Evolutionary conservation across 116 monocot species (phyloP).

Genomic region (Trichopus zeylanicus): DNA sequence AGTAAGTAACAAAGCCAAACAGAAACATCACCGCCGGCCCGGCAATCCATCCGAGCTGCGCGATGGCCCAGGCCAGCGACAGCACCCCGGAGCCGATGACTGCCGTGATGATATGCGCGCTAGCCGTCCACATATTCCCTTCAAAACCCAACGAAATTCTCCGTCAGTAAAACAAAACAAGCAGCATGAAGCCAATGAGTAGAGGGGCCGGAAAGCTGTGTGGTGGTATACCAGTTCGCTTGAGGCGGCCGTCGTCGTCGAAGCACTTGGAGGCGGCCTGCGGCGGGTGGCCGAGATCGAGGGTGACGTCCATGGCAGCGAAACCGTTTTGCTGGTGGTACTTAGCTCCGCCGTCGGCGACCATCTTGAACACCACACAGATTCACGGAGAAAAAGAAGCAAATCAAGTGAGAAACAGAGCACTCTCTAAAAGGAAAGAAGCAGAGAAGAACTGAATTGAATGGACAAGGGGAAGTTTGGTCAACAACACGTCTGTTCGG

Average conservation of each 20-base stretch:
- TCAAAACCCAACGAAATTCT: background rate
- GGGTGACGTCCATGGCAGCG: conserved; percentile 25
- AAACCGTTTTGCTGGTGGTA: conserved; percentile 10
- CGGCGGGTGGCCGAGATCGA: conserved; percentile 19
- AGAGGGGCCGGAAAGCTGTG: too few species aligned
- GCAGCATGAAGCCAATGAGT: background rate
- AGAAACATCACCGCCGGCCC: conserved; percentile 60
- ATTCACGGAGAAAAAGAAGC: too few species aligned
- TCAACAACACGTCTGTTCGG: too few species aligned
- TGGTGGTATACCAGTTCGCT: conserved; percentile 41
- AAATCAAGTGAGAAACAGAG: too few species aligned
- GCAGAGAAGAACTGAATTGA: too few species aligned
- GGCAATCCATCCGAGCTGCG: conserved; percentile 81
- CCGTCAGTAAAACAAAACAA: background rate
- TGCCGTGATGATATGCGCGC: conserved; percentile 83
- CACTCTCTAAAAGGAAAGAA: too few species aligned
- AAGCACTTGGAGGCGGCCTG: conserved; percentile 18
- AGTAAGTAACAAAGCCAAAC: conserved; percentile 64
- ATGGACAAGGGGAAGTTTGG: too few species aligned
- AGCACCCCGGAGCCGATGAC: conserved; percentile 91
- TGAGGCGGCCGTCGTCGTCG: conserved; percentile 52
- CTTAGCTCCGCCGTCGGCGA: conserved; percentile 15
- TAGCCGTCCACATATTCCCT: conserved; percentile 74
- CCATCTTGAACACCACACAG: conserved; percentile 1
- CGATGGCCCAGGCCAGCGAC: conserved; percentile 79